Evolutionary conservation across 805 yeast genomes (phyloP).

Genomic region (Lipomyces anomalus): DNA sequence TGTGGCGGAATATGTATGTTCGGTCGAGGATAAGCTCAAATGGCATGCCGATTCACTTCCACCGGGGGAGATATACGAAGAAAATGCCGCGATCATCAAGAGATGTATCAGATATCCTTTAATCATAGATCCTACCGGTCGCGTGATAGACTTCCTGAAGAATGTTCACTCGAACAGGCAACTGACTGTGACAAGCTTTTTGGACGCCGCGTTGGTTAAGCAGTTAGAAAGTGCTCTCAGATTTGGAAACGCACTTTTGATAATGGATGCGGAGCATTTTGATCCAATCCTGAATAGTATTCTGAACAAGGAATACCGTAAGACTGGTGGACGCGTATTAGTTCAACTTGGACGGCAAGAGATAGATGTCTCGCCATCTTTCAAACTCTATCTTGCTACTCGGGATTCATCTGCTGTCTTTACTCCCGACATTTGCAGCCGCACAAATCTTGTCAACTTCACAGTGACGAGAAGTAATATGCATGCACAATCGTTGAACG

Average conservation of each 20-base stretch:
- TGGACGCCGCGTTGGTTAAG: slow-evolving; percentile 59
- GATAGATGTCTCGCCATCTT: slow-evolving; percentile 62
- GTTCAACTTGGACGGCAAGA: slow-evolving; percentile 56
- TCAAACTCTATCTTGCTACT: slow-evolving; percentile 56
- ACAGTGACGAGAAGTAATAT: slow-evolving; percentile 64
- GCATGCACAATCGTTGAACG: slow-evolving; percentile 55
- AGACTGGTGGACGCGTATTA: slow-evolving; percentile 64
- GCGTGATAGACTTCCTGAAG: slow-evolving; percentile 40
- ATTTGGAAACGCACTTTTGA: slow-evolving; percentile 70
- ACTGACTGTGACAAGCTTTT: slow-evolving; percentile 55
- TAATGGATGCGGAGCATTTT: slow-evolving; percentile 73
- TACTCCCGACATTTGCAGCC: slow-evolving; percentile 52
- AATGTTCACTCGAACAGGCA: slow-evolving; percentile 27
- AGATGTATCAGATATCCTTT: slow-evolving; percentile 43
- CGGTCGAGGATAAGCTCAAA: slow-evolving; percentile 37
- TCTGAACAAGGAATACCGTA: slow-evolving; percentile 52
- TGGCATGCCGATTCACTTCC: slow-evolving; percentile 56
- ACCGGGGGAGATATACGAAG: slow-evolving; percentile 55
- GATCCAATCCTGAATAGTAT: slow-evolving; percentile 69
- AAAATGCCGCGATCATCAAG: slow-evolving; percentile 54
- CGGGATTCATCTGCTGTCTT: slow-evolving; percentile 44
- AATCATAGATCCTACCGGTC: slow-evolving; percentile 67
- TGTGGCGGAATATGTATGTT: slow-evolving; percentile 37
- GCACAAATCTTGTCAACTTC: slow-evolving; percentile 64
- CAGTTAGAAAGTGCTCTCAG: slow-evolving; percentile 73